Base-by-base conservation (phyloP, 306 rosid genomes). In the Quercus cerris region DNA sequence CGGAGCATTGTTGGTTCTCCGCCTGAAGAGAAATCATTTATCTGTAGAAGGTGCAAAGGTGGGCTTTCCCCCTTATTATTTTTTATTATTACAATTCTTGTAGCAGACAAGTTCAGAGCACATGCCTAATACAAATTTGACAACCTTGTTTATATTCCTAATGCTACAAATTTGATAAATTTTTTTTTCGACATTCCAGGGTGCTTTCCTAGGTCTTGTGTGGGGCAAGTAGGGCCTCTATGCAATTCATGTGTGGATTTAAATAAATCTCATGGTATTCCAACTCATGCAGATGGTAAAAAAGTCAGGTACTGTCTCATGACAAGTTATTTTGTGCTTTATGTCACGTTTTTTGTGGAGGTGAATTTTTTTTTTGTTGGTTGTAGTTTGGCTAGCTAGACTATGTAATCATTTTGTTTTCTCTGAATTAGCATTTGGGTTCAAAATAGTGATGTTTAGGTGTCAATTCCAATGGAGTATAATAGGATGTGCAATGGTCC, bases 21-120 rank as follows among this genome's bases (percentile, higher is more conserved):
- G 1, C 93, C 94, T 1, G 92, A 87, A 74, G 97, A 88, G 38
- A 91, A 89, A 66, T 83, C 83, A 80, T 88, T 93, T 72, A 95
- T 96, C 62, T 95, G 99, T 86, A 85, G 82, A 83, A 88, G 80
- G 33, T 95, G 99, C 91, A 86, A 82, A 87, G 99, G 99, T 95
- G 80, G 78, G 87, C 46, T 56, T 84, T 79, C 12, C 56, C 73
- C 74, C 74, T 64, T 56, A 28, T 58, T 49, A 38, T 22, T 25
- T 71, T 13, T 5, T 57, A 3, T 82, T 71, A 51, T 76, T n/a
- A 5, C 59, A 28, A 27, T 38, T 20, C 30, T 69, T 35, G 25
- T 35, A 8, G 49, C 72, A 68, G 52, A 19, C 23, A 30, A 67
- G 23, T 68, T 35, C 17, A 23, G 30, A 81, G 30, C 81, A 75